Evolutionary conservation across 1,284 basidiomycete species (phyloP).

Genomic region (Ustilago trichophora): DNA sequence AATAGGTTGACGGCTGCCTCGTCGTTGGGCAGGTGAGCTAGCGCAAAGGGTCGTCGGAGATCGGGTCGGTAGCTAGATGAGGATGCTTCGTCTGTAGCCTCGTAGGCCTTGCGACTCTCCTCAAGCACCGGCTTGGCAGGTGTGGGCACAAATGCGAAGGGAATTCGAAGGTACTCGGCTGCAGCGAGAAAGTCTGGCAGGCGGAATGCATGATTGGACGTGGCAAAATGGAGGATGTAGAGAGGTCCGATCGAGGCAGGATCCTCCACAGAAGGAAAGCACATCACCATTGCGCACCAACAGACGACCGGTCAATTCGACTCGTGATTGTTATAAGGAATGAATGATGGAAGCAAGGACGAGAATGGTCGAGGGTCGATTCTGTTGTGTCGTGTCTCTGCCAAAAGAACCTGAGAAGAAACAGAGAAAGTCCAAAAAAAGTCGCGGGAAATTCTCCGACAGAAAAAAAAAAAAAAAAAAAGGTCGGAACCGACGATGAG

Average conservation of each 20-base stretch:
- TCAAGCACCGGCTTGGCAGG: constrained; percentile 38
- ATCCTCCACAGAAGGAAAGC: constrained; percentile 28
- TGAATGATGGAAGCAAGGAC: no score
- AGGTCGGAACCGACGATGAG: constrained; percentile 17
- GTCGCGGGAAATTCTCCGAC: constrained; percentile 15
- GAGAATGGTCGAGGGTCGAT: no score
- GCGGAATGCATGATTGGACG: constrained; percentile 53
- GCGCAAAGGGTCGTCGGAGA: constrained; percentile 46
- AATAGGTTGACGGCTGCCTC: constrained; percentile 79
- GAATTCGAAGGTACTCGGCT: constrained; percentile 49
- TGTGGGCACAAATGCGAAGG: constrained; percentile 55
- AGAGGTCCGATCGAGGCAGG: constrained; percentile 49
- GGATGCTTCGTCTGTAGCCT: constrained; percentile 18
- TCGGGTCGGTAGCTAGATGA: constrained; percentile 39
- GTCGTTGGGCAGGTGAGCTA: constrained; percentile 55
- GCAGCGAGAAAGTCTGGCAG: constrained; percentile 58
- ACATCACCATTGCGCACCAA: constrained; percentile 11
- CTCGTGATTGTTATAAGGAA: no score
- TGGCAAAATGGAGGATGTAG: constrained; percentile 61
- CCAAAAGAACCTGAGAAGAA: neutral
- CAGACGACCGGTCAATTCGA: neutral
- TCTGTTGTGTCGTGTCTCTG: no score
- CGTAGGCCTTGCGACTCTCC: constrained; percentile 21
- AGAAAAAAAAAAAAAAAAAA: neutral
- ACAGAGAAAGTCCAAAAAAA: neutral